Evolutionary conservation across 495 filamentous ascomycete genomes (phyloP).

Genomic region (Alectoria sarmentosa): DNA sequence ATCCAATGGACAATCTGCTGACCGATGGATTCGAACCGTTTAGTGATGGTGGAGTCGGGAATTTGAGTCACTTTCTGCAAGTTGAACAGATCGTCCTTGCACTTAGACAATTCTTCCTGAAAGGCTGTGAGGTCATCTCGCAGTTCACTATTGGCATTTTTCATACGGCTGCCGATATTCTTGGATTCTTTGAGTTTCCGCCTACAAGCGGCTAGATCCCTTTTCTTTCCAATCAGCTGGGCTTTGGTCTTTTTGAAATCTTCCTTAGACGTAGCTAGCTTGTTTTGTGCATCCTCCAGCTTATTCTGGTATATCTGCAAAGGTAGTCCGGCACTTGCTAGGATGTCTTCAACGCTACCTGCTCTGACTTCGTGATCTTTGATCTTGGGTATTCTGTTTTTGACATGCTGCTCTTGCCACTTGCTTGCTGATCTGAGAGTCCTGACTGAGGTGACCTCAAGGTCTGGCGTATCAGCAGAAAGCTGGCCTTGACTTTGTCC

Average conservation of each 20-base stretch:
- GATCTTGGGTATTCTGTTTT: not conserved
- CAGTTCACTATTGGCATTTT: not conserved
- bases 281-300: not conserved
- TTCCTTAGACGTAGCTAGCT: not conserved
- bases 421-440: not conserved
- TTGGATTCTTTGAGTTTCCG: not conserved
- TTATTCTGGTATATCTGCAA: not conserved
- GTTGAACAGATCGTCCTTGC: constrained; percentile 23
- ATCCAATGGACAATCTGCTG: constrained; percentile 18
- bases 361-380: not conserved
- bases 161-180: not conserved
- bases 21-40: constrained; percentile 1
- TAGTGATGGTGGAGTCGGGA: constrained; percentile 8
- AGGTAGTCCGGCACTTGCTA: not conserved
- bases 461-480: not conserved
- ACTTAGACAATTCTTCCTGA: constrained; percentile 7
- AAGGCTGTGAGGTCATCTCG: not conserved
- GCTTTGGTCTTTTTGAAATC: not conserved
- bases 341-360: not conserved
- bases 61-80: constrained; percentile 14
- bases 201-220: not conserved
- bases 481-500: not conserved
- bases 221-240: not conserved
- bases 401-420: not conserved
- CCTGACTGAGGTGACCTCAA: not conserved